Evolutionary conservation across 176 grass and related monocot genomes (phyloP).

Genomic region (Secale cereale): DNA sequence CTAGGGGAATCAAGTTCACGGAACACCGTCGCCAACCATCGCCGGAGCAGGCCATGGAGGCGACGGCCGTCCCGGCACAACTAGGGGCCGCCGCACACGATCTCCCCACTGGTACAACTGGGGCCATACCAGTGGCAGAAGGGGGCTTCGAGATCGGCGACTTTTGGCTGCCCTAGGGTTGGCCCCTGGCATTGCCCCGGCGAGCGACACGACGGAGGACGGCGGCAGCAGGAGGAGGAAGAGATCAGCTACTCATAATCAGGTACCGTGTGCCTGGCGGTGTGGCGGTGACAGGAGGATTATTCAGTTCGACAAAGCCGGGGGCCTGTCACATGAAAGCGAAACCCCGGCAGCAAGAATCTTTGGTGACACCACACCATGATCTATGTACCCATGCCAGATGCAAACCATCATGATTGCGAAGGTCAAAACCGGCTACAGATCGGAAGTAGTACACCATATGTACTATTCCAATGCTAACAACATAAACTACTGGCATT

Average conservation of each 20-base stretch:
- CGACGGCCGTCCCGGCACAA: neutral
- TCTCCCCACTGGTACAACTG: neutral
- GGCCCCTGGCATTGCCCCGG: too few relatives aligned
- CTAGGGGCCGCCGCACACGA: too few relatives aligned
- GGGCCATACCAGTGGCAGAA: too few relatives aligned
- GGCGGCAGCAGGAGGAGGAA: too few relatives aligned
- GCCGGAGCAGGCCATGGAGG: too few relatives aligned
- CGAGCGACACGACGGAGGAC: too few relatives aligned
- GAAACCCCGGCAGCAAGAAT: neutral
- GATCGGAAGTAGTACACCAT: neutral
- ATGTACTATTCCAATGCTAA: neutral
- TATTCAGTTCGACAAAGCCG: slow-evolving; percentile 12
- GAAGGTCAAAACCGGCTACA: slow-evolving; percentile 4
- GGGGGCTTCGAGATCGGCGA: too few relatives aligned
- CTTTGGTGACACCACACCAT: slow-evolving; percentile 2
- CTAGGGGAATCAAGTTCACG: neutral
- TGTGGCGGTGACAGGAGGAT: neutral
- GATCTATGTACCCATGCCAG: neutral
- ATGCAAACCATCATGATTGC: neutral
- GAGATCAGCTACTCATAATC: neutral
- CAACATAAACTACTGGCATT: neutral
- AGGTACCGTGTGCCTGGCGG: neutral
- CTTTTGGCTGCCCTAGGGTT: too few relatives aligned
- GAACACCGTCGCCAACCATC: too few relatives aligned
- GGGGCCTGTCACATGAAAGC: neutral